These are phyloP conservation scores for Lasiosphaeria miniovina DNA, from an alignment of 495 filamentous ascomycete genomes.

Conservation along the genomic window DNA sequence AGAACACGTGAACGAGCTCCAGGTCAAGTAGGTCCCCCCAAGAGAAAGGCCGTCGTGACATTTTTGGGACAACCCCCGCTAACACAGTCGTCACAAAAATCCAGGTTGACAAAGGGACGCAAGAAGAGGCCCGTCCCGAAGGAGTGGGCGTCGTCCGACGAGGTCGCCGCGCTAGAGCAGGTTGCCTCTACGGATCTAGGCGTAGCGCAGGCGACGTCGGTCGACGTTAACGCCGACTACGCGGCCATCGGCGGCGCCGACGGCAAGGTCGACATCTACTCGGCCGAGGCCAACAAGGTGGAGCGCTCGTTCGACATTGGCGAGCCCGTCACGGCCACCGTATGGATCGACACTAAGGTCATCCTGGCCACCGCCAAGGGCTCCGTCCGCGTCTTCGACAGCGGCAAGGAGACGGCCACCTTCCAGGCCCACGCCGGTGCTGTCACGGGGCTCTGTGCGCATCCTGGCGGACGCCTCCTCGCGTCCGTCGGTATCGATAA, in stretches of 20 bases:
- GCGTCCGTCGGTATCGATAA: conserved; percentile 90
- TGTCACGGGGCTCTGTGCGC: conserved; percentile 71
- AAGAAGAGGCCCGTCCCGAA: conserved; percentile 84
- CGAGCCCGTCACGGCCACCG: conserved; percentile 71
- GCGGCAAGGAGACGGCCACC: conserved; percentile 58
- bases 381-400: conserved; percentile 72
- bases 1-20: conserved; percentile 72
- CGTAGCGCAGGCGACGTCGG: conserved; percentile 55
- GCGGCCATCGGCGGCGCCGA: conserved; percentile 78
- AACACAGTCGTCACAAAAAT: too few species aligned
- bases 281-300: conserved; percentile 65
- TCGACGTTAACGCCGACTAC: conserved; percentile 69
- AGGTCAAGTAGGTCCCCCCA: conserved; percentile 61
- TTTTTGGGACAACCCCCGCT: too few species aligned
- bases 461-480: conserved; percentile 80
- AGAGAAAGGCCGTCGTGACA: too few species aligned
- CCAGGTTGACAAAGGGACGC: conserved; percentile 75
- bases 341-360: conserved; percentile 75
- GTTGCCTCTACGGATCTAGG: conserved; percentile 62
- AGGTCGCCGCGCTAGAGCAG: conserved; percentile 63
- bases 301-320: conserved; percentile 61
- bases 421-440: conserved; percentile 79
- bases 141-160: conserved; percentile 76
- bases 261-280: conserved; percentile 76
- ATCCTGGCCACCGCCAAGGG: conserved; percentile 70